Percentiles rank a stretch among this genome's conserved stretches.
Evolutionary conservation across 2,329 filamentous ascomycete genomes (phyloP).

Genomic region (Paecilomyces dactylethromorphus): DNA sequence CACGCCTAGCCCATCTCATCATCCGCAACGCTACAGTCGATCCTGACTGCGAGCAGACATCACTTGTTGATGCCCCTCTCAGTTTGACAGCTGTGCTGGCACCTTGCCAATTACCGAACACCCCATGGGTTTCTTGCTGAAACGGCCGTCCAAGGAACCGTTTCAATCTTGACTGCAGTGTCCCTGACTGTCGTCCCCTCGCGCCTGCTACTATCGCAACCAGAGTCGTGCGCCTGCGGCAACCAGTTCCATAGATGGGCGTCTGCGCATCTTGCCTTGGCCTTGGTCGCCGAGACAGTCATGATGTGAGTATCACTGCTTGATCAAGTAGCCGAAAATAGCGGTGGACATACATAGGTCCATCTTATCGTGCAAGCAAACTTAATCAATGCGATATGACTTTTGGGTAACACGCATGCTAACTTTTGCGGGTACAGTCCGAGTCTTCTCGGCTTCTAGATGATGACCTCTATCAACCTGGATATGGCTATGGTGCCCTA

Average conservation of each 20-base stretch:
- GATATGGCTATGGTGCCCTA: conserved; percentile 38
- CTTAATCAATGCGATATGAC: background rate
- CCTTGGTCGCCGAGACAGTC: conserved; percentile 28
- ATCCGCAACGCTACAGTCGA: background rate
- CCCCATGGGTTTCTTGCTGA: background rate
- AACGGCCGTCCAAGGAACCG: background rate
- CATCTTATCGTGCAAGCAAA: background rate
- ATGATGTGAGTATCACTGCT: conserved; percentile 26
- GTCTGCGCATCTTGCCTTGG: conserved; percentile 39
- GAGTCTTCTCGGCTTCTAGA: conserved; percentile 40
- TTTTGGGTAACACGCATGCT: conserved; percentile 9
- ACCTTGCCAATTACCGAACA: background rate
- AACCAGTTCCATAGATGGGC: conserved; percentile 30
- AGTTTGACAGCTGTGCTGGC: background rate
- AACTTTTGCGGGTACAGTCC: conserved; percentile 16
- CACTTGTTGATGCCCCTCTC: background rate
- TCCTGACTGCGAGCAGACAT: background rate
- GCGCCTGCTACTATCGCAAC: background rate
- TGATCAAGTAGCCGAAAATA: background rate
- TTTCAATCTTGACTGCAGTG: background rate
- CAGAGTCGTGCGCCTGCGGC: background rate
- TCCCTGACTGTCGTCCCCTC: background rate
- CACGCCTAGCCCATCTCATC: background rate
- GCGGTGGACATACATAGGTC: background rate
- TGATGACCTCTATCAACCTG: conserved; percentile 38